phyloP scores from a whole-genome alignment of 352 stramenopile genomes.

The Phytophthora citricola region DNA sequence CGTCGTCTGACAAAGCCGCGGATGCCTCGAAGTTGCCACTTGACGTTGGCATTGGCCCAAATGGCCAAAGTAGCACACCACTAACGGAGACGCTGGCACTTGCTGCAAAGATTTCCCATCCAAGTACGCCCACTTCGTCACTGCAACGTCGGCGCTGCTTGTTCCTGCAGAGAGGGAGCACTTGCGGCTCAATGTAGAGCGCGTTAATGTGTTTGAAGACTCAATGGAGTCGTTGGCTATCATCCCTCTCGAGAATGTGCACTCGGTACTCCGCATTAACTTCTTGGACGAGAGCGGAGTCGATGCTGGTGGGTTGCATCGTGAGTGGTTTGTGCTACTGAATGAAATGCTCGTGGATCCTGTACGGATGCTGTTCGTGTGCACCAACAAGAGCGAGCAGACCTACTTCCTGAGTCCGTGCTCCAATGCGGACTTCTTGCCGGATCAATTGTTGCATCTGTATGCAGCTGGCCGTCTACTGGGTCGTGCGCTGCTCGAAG shows the following conservation, averaged over 20 bases:
- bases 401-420: slow-evolving; percentile 48
- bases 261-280: slow-evolving; percentile 50
- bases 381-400: slow-evolving; percentile 44
- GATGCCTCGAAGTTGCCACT: slow-evolving; percentile 25
- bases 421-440: slow-evolving; percentile 27
- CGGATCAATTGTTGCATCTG: slow-evolving; percentile 40
- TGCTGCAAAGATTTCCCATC: slow-evolving; percentile 30
- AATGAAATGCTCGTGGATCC: slow-evolving; percentile 41
- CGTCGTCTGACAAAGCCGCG: slow-evolving; percentile 3
- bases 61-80: background rate
- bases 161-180: slow-evolving; percentile 31
- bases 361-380: slow-evolving; percentile 34
- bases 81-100: slow-evolving; percentile 22
- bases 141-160: slow-evolving; percentile 20
- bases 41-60: background rate
- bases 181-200: slow-evolving; percentile 38
- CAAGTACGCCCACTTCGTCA: slow-evolving; percentile 48
- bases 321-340: slow-evolving; percentile 80
- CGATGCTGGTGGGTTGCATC: slow-evolving; percentile 69
- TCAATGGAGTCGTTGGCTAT: slow-evolving; percentile 43
- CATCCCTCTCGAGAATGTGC: slow-evolving; percentile 35
- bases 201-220: slow-evolving; percentile 37
- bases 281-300: slow-evolving; percentile 71
- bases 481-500: slow-evolving; percentile 64
- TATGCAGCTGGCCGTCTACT: slow-evolving; percentile 44